Evolutionary conservation across 225 moss, liverwort and hornwort species (phyloP), one percentile per base, ranked within the genome.

Genomic region (Straminergon stramineum): DNA sequence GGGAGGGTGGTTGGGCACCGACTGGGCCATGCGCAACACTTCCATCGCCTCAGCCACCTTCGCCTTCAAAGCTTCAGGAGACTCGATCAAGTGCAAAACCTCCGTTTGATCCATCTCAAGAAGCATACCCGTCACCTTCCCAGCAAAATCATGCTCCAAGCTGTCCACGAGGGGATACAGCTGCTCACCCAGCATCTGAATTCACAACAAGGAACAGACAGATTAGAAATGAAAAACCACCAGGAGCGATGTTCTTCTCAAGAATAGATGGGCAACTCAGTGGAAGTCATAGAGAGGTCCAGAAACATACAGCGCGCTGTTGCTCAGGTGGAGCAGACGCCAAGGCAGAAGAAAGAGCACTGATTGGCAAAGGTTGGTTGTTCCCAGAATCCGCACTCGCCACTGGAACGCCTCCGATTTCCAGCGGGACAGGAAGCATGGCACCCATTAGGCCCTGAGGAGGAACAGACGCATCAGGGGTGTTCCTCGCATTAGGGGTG

Each of bases 41-140:
- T 98, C 98, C 98, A 98, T 97, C 10, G 98, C 98, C 85, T 98
- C 98, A 7, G 95, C 96, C 52, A 98, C 98, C 95, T 98, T 98
- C 43, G 96, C 94, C 93, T 94, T 95, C 90, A 97, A 84, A 66
- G 98, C 98, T 74, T 97, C 98, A 6, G 98, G 98, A 66, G 98
- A 98, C 90, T 98, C 98, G 68, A 98, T 98, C 65, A 98, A 96
- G 92, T 98, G 98, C 91, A 98, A 89, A 84, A 98, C 98, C 91
- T 98, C 98, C 35, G 98, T 95, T 90, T 98, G 98, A 77, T 98
- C 98, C 98, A 98, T 97, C 93, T 98, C 98, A 69, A 98, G 94
- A 55, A 98, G 95, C 98, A 98, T 98, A 41, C 98, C 98, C 37
- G 98, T 98, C 35, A 98, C 98, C 90, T 98, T 98, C 20, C 98